Evolutionary conservation across 2,329 filamentous ascomycete species (phyloP).

Genomic region (Teratosphaeria destructans): DNA sequence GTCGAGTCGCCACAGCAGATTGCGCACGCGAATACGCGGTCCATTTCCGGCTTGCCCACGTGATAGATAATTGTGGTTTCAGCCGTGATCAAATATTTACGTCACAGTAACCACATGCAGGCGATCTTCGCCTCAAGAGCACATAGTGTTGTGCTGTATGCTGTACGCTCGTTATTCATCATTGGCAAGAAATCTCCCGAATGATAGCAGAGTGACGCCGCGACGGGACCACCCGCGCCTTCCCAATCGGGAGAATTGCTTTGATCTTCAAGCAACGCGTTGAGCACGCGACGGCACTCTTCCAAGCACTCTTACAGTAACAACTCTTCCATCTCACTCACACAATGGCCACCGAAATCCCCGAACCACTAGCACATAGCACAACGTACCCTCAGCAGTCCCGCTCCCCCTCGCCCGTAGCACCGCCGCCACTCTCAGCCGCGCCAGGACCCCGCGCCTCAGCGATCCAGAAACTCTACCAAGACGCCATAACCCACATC

Average conservation of each 20-base stretch:
- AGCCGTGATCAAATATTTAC: not conserved
- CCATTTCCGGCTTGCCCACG: not conserved
- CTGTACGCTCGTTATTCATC: not conserved
- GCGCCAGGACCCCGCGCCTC: conserved; percentile 51
- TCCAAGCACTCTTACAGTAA: not conserved
- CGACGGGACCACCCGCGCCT: not conserved
- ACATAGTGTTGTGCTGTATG: not conserved
- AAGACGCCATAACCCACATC: conserved; percentile 48
- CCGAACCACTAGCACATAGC: not conserved
- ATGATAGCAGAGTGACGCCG: not conserved
- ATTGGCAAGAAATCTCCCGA: not conserved
- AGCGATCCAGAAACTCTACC: conserved; percentile 50
- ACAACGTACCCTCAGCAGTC: not conserved
- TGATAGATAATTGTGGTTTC: not conserved
- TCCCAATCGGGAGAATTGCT: not conserved
- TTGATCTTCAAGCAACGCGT: not conserved
- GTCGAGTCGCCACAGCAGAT: not conserved
- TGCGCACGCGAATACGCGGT: not conserved
- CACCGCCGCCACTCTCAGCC: conserved; percentile 38
- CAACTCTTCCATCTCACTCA: not conserved
- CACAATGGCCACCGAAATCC: not conserved
- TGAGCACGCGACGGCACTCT: not conserved
- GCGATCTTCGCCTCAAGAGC: not conserved
- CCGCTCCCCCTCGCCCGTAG: conserved; percentile 4
- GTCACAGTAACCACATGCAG: not conserved